These are phyloP conservation scores for Elongisporangium anandrum DNA, from an alignment of 352 stramenopile genomes.

Conservation along the genomic window DNA sequence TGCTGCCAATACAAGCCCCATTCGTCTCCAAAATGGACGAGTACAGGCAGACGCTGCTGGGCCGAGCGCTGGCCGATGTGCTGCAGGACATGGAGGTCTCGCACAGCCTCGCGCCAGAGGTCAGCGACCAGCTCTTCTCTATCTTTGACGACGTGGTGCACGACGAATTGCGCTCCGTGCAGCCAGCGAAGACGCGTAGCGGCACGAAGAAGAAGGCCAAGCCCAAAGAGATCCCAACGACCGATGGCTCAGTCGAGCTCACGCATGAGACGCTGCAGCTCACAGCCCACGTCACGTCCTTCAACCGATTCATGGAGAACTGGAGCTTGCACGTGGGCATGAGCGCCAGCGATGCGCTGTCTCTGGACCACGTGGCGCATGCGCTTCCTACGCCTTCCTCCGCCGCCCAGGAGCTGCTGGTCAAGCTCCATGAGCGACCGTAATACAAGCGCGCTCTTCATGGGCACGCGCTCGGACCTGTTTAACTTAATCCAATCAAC, in stretches of 20 bases:
- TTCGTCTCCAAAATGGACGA: conserved; percentile 38
- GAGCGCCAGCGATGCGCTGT: conserved; percentile 8
- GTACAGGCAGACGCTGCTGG: conserved; percentile 54
- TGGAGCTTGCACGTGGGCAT: conserved; percentile 48
- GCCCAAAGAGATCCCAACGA: neutral
- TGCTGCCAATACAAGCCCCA: neutral
- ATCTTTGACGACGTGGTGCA: conserved; percentile 52
- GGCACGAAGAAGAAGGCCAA: conserved; percentile 2
- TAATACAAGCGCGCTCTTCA: neutral
- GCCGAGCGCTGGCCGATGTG: conserved; percentile 55
- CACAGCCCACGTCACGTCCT: conserved; percentile 32
- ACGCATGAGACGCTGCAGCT: conserved; percentile 50
- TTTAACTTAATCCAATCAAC: neutral
- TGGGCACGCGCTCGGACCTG: conserved; percentile 4
- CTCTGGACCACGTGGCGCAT: conserved; percentile 26
- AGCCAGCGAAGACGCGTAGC: conserved; percentile 3
- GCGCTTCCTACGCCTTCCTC: conserved; percentile 2
- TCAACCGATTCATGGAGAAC: conserved; percentile 65
- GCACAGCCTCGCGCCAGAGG: conserved; percentile 12
- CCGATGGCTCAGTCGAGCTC: conserved; percentile 14
- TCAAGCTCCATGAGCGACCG: conserved; percentile 40
- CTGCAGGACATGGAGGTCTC: conserved; percentile 44
- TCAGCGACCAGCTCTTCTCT: conserved; percentile 42
- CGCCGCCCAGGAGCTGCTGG: conserved; percentile 18
- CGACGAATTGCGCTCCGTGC: conserved; percentile 16